These are phyloP conservation scores for Dicorynia guianensis DNA, from an alignment of 306 rosid species.

Conservation along the genomic window DNA sequence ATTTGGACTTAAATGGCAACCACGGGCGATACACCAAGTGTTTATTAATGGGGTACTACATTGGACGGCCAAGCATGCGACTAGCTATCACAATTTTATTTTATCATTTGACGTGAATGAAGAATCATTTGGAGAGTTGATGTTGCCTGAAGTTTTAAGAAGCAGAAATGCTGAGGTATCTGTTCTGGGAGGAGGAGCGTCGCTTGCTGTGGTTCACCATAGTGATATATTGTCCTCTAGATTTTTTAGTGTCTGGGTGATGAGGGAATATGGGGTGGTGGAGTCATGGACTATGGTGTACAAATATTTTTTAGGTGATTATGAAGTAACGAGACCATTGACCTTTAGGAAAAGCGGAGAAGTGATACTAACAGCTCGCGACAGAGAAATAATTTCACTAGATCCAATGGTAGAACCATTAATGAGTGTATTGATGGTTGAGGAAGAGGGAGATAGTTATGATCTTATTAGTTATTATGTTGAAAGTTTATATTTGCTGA, in stretches of 20 bases:
- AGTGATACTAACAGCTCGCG: not conserved
- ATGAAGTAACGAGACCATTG: not conserved
- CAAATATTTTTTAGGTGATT: too few species aligned
- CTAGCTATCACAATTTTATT: not conserved
- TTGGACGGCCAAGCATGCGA: not conserved
- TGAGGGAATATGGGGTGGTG: conserved; percentile 1
- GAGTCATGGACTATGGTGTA: not conserved
- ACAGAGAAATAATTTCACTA: not conserved
- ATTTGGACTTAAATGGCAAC: too few species aligned
- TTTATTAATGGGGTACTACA: not conserved
- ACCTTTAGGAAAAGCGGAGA: not conserved
- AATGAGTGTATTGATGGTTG: not conserved
- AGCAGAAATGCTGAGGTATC: not conserved
- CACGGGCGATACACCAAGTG: too few species aligned
- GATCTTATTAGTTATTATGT: not conserved
- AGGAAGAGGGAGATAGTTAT: not conserved
- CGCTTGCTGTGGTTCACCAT: not conserved
- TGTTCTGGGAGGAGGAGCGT: not conserved
- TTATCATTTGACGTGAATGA: not conserved
- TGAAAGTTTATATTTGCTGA: not conserved
- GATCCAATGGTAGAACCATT: not conserved
- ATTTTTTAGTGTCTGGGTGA: not conserved
- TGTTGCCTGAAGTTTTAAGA: not conserved
- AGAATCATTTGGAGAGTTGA: not conserved
- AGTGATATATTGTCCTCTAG: not conserved